Evolutionary conservation across 371 early-diverging fungal species (phyloP).

Genomic region (Mortierella sp.): DNA sequence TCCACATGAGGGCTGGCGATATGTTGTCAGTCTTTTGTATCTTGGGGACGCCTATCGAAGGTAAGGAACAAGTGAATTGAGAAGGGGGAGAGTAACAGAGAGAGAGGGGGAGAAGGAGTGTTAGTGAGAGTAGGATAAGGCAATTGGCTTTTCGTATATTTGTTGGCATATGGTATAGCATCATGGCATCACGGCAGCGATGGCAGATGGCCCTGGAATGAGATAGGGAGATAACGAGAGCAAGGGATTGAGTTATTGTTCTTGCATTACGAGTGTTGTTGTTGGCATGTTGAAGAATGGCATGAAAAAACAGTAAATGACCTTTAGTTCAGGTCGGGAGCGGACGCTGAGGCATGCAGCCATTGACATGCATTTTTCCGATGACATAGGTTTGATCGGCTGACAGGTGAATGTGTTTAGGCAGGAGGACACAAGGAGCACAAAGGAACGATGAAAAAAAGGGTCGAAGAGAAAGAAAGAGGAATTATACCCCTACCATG

Average conservation of each 20-base stretch:
- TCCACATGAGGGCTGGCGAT: conserved; percentile 47
- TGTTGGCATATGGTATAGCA: neutral
- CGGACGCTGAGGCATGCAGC: too few species aligned
- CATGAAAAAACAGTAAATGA: neutral
- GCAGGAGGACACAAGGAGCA: neutral
- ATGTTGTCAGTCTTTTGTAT: conserved; percentile 54
- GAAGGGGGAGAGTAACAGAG: neutral
- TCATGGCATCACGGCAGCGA: too few species aligned
- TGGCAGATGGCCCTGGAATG: neutral
- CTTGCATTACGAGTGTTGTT: neutral
- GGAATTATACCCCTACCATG: neutral
- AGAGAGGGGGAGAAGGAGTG: neutral
- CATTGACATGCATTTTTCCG: too few species aligned
- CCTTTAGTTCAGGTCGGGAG: too few species aligned
- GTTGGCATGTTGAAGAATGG: neutral
- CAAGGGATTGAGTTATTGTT: neutral
- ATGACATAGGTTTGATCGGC: neutral
- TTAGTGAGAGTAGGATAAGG: neutral
- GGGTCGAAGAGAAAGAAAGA: neutral
- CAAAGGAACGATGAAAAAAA: neutral
- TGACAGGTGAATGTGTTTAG: neutral
- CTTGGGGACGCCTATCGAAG: conserved; percentile 51
- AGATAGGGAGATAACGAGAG: neutral
- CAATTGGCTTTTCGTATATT: neutral
- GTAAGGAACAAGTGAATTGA: conserved; percentile 10